Base-by-base conservation (phyloP, 1,139 yeast species). In the Yamadazyma sp. region DNA sequence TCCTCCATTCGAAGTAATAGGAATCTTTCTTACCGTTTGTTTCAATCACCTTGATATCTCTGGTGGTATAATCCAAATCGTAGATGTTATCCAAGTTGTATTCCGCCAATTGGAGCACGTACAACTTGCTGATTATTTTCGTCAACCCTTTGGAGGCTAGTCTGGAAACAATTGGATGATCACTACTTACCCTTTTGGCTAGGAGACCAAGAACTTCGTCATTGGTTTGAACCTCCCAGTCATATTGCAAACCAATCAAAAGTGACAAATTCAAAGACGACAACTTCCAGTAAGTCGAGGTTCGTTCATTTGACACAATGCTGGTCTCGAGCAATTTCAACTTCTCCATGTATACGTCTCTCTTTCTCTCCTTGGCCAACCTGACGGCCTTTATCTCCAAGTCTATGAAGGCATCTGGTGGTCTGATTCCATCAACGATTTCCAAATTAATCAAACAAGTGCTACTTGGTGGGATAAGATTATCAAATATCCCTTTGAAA, bases 101-200 rank as follows among this genome's bases (percentile, higher is more conserved):
- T 1, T 71, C 71, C 43, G 69, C 72, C n/a, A 67, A 64, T 7
- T 85, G 83, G 35, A 81, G 63, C 0, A 73, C 61, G 35, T 73
- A 66, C 10, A 81, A 57, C 42, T 79, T 78, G 43, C 74, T 76
- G 26, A 83, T 58, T 14, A 86, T 53, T 28, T 77, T 72, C 2
- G 84, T 68, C 16, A 85, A 58, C 10, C 91, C 87, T 43, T 78
- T 80, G 42, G 84, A 65, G 10, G 87, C 83, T 33, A 78, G 62
- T 41, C 81, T 74, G 1, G 91, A 74, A 32, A 87, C 68, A 3
- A 76, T 66, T 0, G 97, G 97, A 58, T 89, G 96, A 28, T 79
- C 80, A 17, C 77, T 73, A n/a, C 77, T 62, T 0, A 87, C 76
- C 33, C 77, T 77, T 11, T 69, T 64, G 11, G 79, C 68, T 34